Conservation (phyloP, 495 filamentous ascomycete species). For the Alectoria sarmentosa region DNA sequence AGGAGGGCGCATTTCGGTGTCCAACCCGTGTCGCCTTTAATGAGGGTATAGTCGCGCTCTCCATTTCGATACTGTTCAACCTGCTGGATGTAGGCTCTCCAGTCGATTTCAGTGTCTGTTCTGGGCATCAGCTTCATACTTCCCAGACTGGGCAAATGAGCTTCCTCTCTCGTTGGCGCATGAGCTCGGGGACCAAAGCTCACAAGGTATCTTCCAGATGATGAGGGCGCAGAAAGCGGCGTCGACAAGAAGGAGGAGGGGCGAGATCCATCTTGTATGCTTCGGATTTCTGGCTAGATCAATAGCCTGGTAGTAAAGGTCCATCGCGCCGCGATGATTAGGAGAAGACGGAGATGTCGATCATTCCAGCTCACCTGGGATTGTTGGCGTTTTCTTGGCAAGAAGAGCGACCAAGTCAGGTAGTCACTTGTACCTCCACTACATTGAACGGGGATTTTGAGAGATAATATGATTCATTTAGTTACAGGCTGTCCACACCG, state of each 20-base stretch:
- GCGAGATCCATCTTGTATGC: slow-evolving; percentile 57
- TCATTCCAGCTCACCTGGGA: not conserved
- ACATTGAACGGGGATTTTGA: too few species aligned
- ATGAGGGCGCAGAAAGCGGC: slow-evolving; percentile 64
- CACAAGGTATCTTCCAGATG: slow-evolving; percentile 84
- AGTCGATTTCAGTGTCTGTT: slow-evolving; percentile 98
- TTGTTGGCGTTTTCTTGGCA: too few species aligned
- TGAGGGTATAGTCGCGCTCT: slow-evolving; percentile 79
- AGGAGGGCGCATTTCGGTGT: slow-evolving; percentile 43
- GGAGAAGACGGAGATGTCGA: not conserved
- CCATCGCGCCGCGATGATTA: slow-evolving; percentile 24
- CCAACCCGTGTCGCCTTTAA: slow-evolving; percentile 75
- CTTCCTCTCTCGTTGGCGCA: not conserved
- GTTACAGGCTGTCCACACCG: too few species aligned
- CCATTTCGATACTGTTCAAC: slow-evolving; percentile 69
- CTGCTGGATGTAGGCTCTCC: slow-evolving; percentile 95
- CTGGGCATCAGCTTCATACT: slow-evolving; percentile 10
- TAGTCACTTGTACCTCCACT: too few species aligned
- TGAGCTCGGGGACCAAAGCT: slow-evolving; percentile 26
- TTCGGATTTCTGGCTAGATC: slow-evolving; percentile 43
- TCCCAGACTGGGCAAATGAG: not conserved
- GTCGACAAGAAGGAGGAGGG: slow-evolving; percentile 65
- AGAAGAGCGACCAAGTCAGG: too few species aligned
- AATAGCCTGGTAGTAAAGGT: slow-evolving; percentile 24
- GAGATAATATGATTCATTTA: too few species aligned